Evolutionary conservation across 805 yeast species (phyloP), one percentile per base, ranked within the genome.

Genomic region (Kazachstania taianensis): DNA sequence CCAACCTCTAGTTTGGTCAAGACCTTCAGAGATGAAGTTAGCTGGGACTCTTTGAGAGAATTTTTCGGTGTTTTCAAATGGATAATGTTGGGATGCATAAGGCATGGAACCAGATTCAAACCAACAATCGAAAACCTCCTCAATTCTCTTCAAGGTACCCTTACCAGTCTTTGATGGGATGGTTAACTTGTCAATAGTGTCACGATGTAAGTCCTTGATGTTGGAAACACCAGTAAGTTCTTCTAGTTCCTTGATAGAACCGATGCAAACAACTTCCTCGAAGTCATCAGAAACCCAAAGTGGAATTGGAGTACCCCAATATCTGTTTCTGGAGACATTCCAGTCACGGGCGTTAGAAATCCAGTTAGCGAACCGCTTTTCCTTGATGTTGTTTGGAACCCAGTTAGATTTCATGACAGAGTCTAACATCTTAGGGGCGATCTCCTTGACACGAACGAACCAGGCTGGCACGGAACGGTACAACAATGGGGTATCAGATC

Each of bases 1-100:
- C 99, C 99, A 92, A 59, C 99, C 99, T 75, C 99, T 84, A 41
- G 99, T 92, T 70, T 92, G 99, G 66, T 92, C 99, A 52, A 92
- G 74, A 66, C 99, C 99, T 71, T 92, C 99, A 41, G 96, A 81
- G 53, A 92, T 92, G 65, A 92, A 92, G 63, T 92, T 89, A 30
- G 95, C 99, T 32, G 98, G 98, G 78, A 84, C 94, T 32, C 82
- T 73, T 39, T 72, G 59, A 25, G 66, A 55, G 66, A 89, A 89
- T 32, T 60, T 61, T 12, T 83, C 86, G 57, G 75, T 64, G 56
- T 75, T 73, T 65, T 89, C 96, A 60, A 92, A 92, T 47, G 99
- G 99, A 59, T 87, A 92, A 62, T 92, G 99, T 59, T 81, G 79
- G 27, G 94, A 81, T 37, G 96, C 97, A 51, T 81, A 92, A 43